Evolutionary conservation across 2,329 filamentous ascomycete genomes (phyloP).

Genomic region (Coniella vitis): DNA sequence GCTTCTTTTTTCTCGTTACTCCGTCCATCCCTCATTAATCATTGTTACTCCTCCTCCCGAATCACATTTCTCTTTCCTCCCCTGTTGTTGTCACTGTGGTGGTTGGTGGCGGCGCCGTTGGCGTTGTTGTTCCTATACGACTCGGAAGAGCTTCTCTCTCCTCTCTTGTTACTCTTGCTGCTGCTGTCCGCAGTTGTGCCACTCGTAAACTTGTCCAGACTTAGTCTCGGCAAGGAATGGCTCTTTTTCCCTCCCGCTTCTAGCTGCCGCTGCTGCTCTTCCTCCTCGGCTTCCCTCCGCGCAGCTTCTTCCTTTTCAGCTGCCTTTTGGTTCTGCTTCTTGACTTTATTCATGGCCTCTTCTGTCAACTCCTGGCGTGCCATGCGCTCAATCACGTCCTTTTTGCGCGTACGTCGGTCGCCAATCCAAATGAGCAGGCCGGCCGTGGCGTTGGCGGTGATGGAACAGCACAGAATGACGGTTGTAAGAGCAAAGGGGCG

Average conservation of each 20-base stretch:
- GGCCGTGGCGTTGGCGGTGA: conserved; percentile 69
- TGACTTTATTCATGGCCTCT: conserved; percentile 44
- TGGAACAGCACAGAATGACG: conserved; percentile 71
- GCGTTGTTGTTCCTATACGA: background rate
- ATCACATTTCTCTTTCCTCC: background rate
- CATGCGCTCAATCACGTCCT: conserved; percentile 74
- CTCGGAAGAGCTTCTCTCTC: background rate
- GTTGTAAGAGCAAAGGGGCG: conserved; percentile 70
- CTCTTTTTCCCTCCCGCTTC: background rate
- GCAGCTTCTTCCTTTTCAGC: conserved; percentile 17
- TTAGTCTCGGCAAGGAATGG: conserved; percentile 9
- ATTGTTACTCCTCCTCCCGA: too few relatives aligned
- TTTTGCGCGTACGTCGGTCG: conserved; percentile 72
- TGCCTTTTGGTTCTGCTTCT: conserved; percentile 35
- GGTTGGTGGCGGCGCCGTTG: too few relatives aligned
- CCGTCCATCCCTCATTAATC: too few relatives aligned
- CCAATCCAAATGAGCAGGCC: conserved; percentile 72
- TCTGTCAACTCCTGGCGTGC: conserved; percentile 69
- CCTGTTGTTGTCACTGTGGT: background rate
- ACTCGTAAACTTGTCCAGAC: conserved; percentile 11
- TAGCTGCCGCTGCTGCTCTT: conserved; percentile 1
- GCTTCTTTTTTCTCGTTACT: too few relatives aligned
- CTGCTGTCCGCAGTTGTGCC: background rate
- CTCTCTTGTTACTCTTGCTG: background rate
- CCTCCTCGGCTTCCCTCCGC: conserved; percentile 1